Conservation (phyloP, 768 basidiomycete species). For the Kwoniella sp. region DNA sequence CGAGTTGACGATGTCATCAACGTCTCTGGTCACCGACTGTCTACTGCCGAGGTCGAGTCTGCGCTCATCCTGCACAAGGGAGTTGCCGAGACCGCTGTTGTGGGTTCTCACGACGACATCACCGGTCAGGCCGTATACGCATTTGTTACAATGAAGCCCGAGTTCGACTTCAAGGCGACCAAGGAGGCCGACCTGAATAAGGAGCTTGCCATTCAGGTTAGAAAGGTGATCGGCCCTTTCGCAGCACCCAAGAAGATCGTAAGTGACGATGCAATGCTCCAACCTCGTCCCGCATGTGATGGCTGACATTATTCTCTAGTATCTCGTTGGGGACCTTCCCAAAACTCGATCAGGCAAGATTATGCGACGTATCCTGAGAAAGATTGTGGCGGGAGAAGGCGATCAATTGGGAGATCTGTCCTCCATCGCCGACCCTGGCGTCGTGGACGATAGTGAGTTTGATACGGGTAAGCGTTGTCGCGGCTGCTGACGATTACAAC, state of each 20-base stretch:
- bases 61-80: slow-evolving; percentile 91
- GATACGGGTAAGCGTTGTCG: too few relatives aligned
- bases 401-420: slow-evolving; percentile 85
- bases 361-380: slow-evolving; percentile 92
- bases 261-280: slow-evolving; percentile 50
- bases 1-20: slow-evolving; percentile 71
- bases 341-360: slow-evolving; percentile 96
- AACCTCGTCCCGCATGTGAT: not conserved
- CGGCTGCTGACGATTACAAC: too few relatives aligned
- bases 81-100: slow-evolving; percentile 85
- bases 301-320: slow-evolving; percentile 14
- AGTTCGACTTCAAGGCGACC: slow-evolving; percentile 69
- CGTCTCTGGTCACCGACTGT: slow-evolving; percentile 92
- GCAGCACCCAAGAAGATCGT: slow-evolving; percentile 90
- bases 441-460: slow-evolving; percentile 66
- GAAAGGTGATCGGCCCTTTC: slow-evolving; percentile 97
- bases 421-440: slow-evolving; percentile 80
- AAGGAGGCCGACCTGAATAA: slow-evolving; percentile 71
- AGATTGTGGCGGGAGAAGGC: slow-evolving; percentile 79
- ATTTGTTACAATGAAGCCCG: slow-evolving; percentile 91
- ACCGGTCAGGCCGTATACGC: slow-evolving; percentile 69
- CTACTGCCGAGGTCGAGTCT: slow-evolving; percentile 96
- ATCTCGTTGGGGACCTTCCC: slow-evolving; percentile 62
- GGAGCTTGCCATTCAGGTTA: slow-evolving; percentile 88
- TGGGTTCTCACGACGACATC: slow-evolving; percentile 49